Evolutionary conservation across 306 rosid species (phyloP).

Genomic region (Trifolium dubium): DNA sequence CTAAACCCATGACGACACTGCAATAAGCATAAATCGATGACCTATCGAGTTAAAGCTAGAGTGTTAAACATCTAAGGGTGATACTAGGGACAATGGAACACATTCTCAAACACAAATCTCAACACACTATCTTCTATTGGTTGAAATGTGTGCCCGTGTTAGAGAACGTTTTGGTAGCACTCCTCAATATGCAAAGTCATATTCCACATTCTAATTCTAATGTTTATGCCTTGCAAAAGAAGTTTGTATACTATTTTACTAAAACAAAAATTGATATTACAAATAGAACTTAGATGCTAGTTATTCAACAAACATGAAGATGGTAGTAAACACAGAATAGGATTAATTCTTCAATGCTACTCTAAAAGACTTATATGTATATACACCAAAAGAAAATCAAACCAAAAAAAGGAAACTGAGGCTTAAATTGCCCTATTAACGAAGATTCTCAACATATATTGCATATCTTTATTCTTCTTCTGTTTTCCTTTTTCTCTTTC

Average conservation of each 20-base stretch:
- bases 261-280: constrained; percentile 16
- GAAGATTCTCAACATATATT: constrained; percentile 33
- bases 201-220: not conserved
- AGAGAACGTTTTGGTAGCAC: too few species aligned
- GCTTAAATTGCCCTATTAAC: constrained; percentile 25
- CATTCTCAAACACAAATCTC: too few species aligned
- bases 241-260: constrained; percentile 17
- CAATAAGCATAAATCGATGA: too few species aligned
- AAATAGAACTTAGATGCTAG: constrained; percentile 18
- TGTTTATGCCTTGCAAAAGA: constrained; percentile 5
- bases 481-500: constrained; percentile 12
- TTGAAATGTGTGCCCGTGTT: too few species aligned
- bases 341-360: constrained; percentile 29
- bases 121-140: too few species aligned
- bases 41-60: too few species aligned
- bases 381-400: constrained; percentile 39
- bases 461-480: not conserved
- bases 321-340: constrained; percentile 4
- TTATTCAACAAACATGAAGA: constrained; percentile 2
- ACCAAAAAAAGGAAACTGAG: not conserved
- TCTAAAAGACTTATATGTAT: constrained; percentile 35
- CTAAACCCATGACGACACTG: too few species aligned
- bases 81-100: too few species aligned
- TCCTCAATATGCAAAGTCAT: too few species aligned
- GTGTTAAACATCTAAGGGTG: too few species aligned